Conservation (phyloP, 169 alveolate species). For the Ichthyophthirius multifiliis region DNA sequence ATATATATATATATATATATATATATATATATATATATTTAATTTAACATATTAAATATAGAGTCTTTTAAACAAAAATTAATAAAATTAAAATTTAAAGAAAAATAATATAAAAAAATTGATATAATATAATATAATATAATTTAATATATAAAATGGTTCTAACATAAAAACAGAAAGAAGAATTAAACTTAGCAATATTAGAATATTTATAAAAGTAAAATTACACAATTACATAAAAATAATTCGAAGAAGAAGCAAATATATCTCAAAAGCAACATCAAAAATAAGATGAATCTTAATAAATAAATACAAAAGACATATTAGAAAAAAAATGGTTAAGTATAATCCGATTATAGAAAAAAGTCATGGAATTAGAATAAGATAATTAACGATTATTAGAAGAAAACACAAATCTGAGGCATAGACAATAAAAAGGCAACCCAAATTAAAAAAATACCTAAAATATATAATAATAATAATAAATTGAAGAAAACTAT, state of each 20-base stretch:
- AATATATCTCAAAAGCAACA: background rate
- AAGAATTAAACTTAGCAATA: conserved; percentile 38
- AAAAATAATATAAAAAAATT: too few species aligned
- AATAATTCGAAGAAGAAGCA: conserved; percentile 11
- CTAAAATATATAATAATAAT: background rate
- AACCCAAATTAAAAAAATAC: conserved; percentile 3
- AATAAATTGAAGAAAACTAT: conserved; percentile 28
- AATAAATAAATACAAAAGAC: background rate
- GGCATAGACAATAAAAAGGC: conserved; percentile 30
- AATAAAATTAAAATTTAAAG: too few species aligned
- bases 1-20: too few species aligned
- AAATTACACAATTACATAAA: conserved; percentile 5
- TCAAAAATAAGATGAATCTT: background rate
- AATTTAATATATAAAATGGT: conserved; percentile 14
- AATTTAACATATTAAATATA: too few species aligned
- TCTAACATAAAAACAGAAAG: conserved; percentile 32
- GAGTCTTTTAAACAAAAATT: too few species aligned
- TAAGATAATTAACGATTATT: conserved; percentile 51
- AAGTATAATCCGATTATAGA: conserved; percentile 62
- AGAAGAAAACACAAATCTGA: conserved; percentile 50
- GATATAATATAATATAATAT: too few species aligned
- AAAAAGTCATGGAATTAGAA: conserved; percentile 64
- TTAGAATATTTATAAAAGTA: conserved; percentile 27
- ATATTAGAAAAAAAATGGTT: conserved; percentile 76
- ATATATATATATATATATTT: too few species aligned